These are phyloP conservation scores for Pholiota microspora DNA, from an alignment of 768 basidiomycete species.

Conservation along the genomic window DNA sequence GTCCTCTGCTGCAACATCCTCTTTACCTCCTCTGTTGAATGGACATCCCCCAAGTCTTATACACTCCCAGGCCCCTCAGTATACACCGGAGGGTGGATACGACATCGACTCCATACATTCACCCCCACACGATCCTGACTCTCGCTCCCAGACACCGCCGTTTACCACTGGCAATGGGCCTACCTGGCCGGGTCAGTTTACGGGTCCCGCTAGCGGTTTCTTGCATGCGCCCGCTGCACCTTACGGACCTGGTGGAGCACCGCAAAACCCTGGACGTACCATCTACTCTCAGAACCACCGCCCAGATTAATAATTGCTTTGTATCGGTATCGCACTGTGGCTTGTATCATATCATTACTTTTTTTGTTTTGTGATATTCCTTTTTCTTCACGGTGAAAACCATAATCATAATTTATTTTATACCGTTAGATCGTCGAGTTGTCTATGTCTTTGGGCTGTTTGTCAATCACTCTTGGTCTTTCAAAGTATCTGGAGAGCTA, in stretches of 20 bases:
- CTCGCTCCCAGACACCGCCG: constrained; percentile 23
- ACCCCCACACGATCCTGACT: constrained; percentile 20
- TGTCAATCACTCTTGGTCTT: no score
- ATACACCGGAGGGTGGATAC: constrained; percentile 16
- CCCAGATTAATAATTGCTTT: constrained; percentile 26
- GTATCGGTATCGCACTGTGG: background rate
- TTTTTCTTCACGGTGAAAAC: background rate
- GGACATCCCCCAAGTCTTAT: constrained; percentile 16
- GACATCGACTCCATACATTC: constrained; percentile 27
- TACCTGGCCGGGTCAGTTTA: constrained; percentile 34
- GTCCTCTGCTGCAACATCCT: constrained; percentile 11
- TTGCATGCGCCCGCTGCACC: constrained; percentile 40
- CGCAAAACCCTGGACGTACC: constrained; percentile 57
- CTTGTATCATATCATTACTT: constrained; percentile 12
- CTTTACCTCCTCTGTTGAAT: constrained; percentile 17
- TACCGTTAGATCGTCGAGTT: background rate
- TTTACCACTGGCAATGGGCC: constrained; percentile 21
- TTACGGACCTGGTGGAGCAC: constrained; percentile 32
- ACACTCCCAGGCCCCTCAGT: constrained; percentile 15
- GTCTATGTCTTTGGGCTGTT: no score
- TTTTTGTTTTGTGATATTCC: constrained; percentile 1
- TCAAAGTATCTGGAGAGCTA: no score
- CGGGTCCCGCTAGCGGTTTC: constrained; percentile 51
- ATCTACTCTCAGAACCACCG: constrained; percentile 55
- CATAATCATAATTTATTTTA: background rate